Base-by-base conservation (phyloP, 176 grass and related monocot species). In the Otatea glauca region DNA sequence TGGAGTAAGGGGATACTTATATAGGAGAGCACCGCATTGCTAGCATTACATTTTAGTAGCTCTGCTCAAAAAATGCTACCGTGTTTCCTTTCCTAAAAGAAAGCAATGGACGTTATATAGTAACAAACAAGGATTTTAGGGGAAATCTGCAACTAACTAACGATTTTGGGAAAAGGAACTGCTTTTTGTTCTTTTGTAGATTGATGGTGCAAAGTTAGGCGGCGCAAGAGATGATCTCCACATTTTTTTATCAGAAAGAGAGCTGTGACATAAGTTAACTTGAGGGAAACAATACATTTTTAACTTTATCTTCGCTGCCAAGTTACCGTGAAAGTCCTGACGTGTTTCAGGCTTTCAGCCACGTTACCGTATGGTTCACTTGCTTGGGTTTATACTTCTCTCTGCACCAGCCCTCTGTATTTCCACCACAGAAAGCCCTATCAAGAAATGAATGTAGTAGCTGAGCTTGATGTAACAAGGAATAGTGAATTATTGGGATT, bases 351-450 rank as follows among this genome's bases (percentile, higher is more conserved):
- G 81, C 41, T 62, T 82, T 65, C 65, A 47, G 38, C 78, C 79
- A 86, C 83, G 83, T 86, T 66, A 72, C 38, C 21, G 35, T 63
- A 4, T 63, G 64, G 70, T 20, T 64, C 71, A 48, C 39, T 47
- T 45, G 20, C 68, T 72, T 72, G 68, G 62, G 6, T 4, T 42
- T 24, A 2, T 3, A 39, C 34, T 49, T 75, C 60, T 65, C 34
- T 55, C 20, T 43, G 70, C 32, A 63, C 4, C 32, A 59, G 84
- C 10, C 72, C 72, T 20, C 45, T 78, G 20, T 81, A 39, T 86
- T 89, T 89, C 37, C 83, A 78, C 83, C 78, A 65, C 78, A 86
- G 45, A 47, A 58, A 86, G 72, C 20, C n/a, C 88, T 48, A 6
- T 82, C 88, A 49, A 5, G 48, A 83, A 83, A 78, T 90, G 49